These are phyloP conservation scores for Exsudoporus floridanus DNA, from an alignment of 1,284 basidiomycete species.

Conservation along the genomic window DNA sequence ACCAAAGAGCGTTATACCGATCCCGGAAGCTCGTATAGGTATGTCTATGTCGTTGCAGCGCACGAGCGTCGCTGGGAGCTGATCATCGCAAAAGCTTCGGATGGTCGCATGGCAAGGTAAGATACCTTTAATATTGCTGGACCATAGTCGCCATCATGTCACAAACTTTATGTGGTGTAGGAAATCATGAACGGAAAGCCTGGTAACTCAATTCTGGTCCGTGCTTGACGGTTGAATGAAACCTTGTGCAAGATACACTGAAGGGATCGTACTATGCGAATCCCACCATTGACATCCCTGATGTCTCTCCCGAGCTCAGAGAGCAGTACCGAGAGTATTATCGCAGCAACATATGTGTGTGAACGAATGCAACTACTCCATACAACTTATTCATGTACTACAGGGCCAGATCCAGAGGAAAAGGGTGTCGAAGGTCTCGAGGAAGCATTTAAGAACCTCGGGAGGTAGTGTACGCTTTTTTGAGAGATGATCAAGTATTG, in stretches of 20 bases:
- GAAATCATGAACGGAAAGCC: constrained; percentile 94
- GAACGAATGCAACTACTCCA: not conserved
- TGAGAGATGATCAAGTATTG: not conserved
- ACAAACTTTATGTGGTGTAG: constrained; percentile 35
- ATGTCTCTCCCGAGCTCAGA: constrained; percentile 53
- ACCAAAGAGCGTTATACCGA: constrained; percentile 72
- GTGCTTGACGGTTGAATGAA: constrained; percentile 4
- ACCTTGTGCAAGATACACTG: constrained; percentile 56
- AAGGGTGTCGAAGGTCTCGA: constrained; percentile 74
- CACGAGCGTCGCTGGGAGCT: not conserved
- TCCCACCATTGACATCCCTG: constrained; percentile 65
- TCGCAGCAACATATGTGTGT: constrained; percentile 71
- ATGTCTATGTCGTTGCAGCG: constrained; percentile 34
- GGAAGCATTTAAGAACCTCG: constrained; percentile 81
- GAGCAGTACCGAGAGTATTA: constrained; percentile 76
- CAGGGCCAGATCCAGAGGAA: constrained; percentile 71
- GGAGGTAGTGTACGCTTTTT: constrained; percentile 46
- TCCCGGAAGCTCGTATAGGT: constrained; percentile 70
- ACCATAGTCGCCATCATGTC: not conserved
- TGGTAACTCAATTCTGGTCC: constrained; percentile 41
- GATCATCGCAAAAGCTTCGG: constrained; percentile 64
- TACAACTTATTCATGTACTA: not conserved
- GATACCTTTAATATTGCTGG: constrained; percentile 4
- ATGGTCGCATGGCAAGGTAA: constrained; percentile 89
- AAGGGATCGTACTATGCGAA: constrained; percentile 95